A percentile compares a stretch with the other conserved stretches of the same genome.
Conservation (phyloP, 305 asterid species). For the Plantago lanceolata region DNA sequence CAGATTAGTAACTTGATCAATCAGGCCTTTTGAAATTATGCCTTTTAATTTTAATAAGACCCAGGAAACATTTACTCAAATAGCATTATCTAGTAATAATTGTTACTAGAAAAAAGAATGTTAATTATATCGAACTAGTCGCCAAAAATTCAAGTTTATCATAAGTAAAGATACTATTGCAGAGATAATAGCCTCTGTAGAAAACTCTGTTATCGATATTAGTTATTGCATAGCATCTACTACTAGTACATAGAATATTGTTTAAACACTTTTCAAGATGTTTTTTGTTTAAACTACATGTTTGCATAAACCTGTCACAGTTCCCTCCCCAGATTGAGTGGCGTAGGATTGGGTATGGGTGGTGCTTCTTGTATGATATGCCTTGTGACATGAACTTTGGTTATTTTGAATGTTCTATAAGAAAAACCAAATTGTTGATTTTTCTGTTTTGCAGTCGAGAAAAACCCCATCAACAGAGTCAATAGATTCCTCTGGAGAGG, state of each 20-base stretch:
- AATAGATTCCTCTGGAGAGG: conserved; percentile 91
- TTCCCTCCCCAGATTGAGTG: neutral
- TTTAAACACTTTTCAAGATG: neutral
- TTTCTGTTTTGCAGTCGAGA: conserved; percentile 50
- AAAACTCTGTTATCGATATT: neutral
- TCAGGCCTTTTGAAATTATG: no score
- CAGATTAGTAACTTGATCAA: no score
- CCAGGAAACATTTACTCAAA: no score
- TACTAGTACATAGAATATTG: neutral
- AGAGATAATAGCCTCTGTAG: neutral
- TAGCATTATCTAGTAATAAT: no score
- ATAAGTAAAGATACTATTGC: neutral
- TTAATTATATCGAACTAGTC: no score
- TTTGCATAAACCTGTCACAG: neutral
- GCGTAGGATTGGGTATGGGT: no score
- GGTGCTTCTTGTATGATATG: no score
- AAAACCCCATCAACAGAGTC: conserved; percentile 77
- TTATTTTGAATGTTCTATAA: conserved; percentile 1
- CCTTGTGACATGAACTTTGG: no score
- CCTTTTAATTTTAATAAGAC: no score
- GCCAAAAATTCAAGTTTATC: no score
- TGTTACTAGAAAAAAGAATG: no score
- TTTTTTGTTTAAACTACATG: neutral
- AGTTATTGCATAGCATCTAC: no score
- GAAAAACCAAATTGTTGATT: conserved; percentile 8